Conservation (phyloP, 345 rosid species). For the Microcos paniculata region DNA sequence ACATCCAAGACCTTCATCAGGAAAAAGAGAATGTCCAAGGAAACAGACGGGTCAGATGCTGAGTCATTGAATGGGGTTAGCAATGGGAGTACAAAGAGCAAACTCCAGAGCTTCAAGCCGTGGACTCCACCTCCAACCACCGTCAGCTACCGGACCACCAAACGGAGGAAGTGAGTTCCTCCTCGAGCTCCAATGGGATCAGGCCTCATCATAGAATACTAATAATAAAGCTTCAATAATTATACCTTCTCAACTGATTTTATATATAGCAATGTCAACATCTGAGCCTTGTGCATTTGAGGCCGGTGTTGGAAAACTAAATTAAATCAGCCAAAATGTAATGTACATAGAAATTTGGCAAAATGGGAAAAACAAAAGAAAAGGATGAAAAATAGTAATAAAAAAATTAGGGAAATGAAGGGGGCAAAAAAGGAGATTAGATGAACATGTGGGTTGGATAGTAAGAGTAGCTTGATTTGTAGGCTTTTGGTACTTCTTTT, state of each 20-base stretch:
- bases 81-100: constrained; percentile 24
- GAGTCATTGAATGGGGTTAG: constrained; percentile 25
- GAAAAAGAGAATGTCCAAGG: constrained; percentile 32
- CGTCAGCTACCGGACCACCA: constrained; percentile 30
- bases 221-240: not conserved
- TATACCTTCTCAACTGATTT: not conserved
- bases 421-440: not conserved
- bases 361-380: not conserved
- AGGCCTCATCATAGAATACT: constrained; percentile 51
- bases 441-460: not conserved
- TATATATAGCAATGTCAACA: not conserved
- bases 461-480: not conserved
- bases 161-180: constrained; percentile 66
- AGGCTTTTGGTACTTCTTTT: not conserved
- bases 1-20: constrained; percentile 42
- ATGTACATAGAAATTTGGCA: not conserved
- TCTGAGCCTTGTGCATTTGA: constrained; percentile 22
- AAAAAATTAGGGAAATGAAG: too few species aligned
- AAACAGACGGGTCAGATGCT: constrained; percentile 29
- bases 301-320: constrained; percentile 26
- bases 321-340: not conserved
- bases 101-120: constrained; percentile 45
- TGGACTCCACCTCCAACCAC: constrained; percentile 54
- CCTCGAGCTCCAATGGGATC: constrained; percentile 70
- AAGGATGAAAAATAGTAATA: not conserved